Base-by-base conservation (phyloP, 2,329 filamentous ascomycete species). In the Clonostachys chloroleuca region DNA sequence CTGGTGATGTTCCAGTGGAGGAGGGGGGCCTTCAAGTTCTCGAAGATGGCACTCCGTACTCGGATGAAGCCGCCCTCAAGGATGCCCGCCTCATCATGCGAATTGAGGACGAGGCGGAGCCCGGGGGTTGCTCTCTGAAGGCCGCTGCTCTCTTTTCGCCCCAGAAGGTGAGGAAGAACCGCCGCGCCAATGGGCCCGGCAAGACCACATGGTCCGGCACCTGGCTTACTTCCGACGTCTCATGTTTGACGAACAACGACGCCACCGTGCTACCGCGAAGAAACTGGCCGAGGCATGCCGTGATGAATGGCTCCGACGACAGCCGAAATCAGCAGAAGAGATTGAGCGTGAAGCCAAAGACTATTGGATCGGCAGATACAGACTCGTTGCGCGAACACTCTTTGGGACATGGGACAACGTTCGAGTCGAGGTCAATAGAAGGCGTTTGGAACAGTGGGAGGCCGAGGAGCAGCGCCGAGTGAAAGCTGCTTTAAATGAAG, bases 121-220 rank as follows among this genome's bases (percentile, higher is more conserved):
- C 84, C 6, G 92, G 91, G 89, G 90, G 3, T 63, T 91, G 5
- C 74, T 96, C 30, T 90, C 86, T 44, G 70, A 77, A 46, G 81
- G 83, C 50, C 75, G 78, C 50, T 92, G 88, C 60, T 85, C 84
- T 3, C 69, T 86, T 20, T 94, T 88, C 56, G 76, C 84, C 16
- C 87, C 88, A 0, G 88, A 94, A 52, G 74, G 82, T 12, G 72
- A 71, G 50, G 84, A 89, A 48, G 87, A 95, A 56, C 88, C 88
- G 1, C 80, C 83, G 0, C 77, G 80, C 45, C 89, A 94, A 58
- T 97, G 89, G 74, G 84, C 87, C n/a, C 91, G 95, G 55, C 80
- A 83, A 59, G 92, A 97, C 59, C 89, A 97, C 61, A 76, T 97
- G 46, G 75, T 87, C 42, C 84, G 85, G 42, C 92, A 95, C 51